Percentiles rank a stretch among this genome's conserved stretches.
Evolutionary conservation across 345 rosid genomes (phyloP).

Genomic region (Durio zibethinus): DNA sequence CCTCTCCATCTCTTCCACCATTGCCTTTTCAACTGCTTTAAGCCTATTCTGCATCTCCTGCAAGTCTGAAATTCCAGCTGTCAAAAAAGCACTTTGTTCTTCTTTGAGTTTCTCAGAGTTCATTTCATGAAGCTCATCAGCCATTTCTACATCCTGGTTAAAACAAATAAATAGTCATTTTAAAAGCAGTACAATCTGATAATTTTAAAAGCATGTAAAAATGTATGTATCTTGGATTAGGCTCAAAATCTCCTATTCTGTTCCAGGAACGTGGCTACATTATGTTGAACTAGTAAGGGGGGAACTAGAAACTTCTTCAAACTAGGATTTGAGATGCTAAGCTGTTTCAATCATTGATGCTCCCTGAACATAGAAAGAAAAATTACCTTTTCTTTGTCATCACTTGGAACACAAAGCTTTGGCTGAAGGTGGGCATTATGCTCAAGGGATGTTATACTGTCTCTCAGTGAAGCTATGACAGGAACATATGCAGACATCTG

Average conservation of each 20-base stretch:
- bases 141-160: conserved; percentile 25
- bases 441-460: conserved; percentile 53
- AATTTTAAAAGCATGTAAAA: not conserved
- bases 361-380: not conserved
- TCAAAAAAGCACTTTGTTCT: conserved; percentile 21
- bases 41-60: conserved; percentile 47
- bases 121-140: conserved; percentile 27
- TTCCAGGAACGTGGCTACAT: not conserved
- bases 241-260: not conserved
- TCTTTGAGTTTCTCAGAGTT: conserved; percentile 26
- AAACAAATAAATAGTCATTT: not conserved
- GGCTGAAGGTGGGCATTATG: conserved; percentile 34
- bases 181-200: not conserved
- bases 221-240: not conserved
- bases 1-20: conserved; percentile 51
- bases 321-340: not conserved
- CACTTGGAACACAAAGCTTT: conserved; percentile 15
- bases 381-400: conserved; percentile 32
- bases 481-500: conserved; percentile 58
- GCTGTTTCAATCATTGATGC: conserved; percentile 8
- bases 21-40: conserved; percentile 52
- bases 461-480: conserved; percentile 50
- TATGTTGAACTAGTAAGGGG: not conserved
- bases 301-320: not conserved
- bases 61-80: conserved; percentile 51